phyloP scores from a whole-genome alignment of 2,329 filamentous ascomycete species.

The Metarhizium rileyi region DNA sequence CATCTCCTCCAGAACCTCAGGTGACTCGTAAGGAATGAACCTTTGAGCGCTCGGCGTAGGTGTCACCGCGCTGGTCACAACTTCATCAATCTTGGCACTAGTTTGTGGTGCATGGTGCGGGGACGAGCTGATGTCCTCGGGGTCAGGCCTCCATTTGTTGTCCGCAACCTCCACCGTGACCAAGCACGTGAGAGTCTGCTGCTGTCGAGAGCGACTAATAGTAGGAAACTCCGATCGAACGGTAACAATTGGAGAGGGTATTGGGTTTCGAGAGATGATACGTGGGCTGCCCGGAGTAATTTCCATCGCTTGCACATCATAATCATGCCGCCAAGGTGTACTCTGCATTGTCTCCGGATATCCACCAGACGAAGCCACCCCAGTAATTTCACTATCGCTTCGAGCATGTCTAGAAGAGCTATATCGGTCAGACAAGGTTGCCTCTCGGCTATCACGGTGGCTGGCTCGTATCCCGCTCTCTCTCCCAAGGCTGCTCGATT shows the following conservation, averaged over 20 bases:
- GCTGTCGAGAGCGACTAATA: slow-evolving; percentile 80
- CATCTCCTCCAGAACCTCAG: slow-evolving; percentile 70
- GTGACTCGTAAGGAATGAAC: slow-evolving; percentile 63
- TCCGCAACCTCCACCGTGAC: slow-evolving; percentile 91
- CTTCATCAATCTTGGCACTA: slow-evolving; percentile 39
- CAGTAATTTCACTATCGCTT: slow-evolving; percentile 70
- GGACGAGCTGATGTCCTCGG: slow-evolving; percentile 62
- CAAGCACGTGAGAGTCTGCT: slow-evolving; percentile 89
- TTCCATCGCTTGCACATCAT: slow-evolving; percentile 94
- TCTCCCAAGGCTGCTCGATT: slow-evolving; percentile 14
- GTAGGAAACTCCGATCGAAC: slow-evolving; percentile 96
- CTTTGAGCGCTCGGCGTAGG: slow-evolving; percentile 47
- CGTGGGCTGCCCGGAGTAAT: slow-evolving; percentile 69
- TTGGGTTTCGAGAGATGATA: slow-evolving; percentile 67
- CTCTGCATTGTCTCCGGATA: slow-evolving; percentile 70
- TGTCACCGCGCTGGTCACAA: slow-evolving; percentile 47
- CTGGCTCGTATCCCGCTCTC: slow-evolving; percentile 29
- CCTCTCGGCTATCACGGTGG: slow-evolving; percentile 41
- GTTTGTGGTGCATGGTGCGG: slow-evolving; percentile 33
- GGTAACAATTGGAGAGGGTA: slow-evolving; percentile 83
- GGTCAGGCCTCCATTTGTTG: slow-evolving; percentile 79
- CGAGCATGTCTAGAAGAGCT: slow-evolving; percentile 51
- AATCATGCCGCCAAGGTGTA: slow-evolving; percentile 72
- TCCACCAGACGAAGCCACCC: slow-evolving; percentile 64
- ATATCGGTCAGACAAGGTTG: slow-evolving; percentile 34